phyloP scores from a whole-genome alignment of 1,284 basidiomycete genomes.

The Heterobasidion occidentale region DNA sequence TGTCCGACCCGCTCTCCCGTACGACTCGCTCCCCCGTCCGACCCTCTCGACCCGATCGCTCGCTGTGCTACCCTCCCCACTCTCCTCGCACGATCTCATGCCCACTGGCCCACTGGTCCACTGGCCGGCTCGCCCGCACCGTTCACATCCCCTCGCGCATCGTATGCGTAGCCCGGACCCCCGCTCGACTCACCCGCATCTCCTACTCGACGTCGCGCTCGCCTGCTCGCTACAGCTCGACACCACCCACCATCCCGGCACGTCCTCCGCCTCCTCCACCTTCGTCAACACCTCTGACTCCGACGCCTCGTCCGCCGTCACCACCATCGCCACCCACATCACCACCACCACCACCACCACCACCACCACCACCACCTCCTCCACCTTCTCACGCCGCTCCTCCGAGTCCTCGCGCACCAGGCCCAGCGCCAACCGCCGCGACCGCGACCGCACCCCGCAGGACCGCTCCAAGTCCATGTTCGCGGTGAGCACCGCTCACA shows the following conservation, averaged over 20 bases:
- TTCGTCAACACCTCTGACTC: conserved; percentile 32
- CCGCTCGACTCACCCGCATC: not conserved
- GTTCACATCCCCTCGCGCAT: no score
- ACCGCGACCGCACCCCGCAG: no score
- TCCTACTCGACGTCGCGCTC: conserved; percentile 12
- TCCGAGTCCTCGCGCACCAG: conserved; percentile 47
- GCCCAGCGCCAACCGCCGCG: conserved; percentile 42
- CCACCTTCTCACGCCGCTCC: conserved; percentile 33
- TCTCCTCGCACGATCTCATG: no score
- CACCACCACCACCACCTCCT: conserved; percentile 19
- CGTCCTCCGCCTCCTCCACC: conserved; percentile 49
- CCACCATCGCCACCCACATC: conserved; percentile 31
- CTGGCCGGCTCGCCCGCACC: no score
- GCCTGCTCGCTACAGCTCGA: conserved; percentile 41
- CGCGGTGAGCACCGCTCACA: conserved; percentile 36
- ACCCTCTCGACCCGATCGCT: no score
- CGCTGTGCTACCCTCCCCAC: no score
- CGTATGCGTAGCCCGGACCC: no score
- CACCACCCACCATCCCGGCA: no score
- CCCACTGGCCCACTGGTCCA: no score
- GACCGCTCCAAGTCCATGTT: conserved; percentile 74
- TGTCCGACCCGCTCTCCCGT: no score
- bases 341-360: conserved; percentile 29
- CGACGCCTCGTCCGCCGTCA: conserved; percentile 12
- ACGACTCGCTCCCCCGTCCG: no score